Evolutionary conservation across 352 stramenopile genomes (phyloP), one percentile per base, ranked within the genome.

Genomic region (Plasmopara halstedii): DNA sequence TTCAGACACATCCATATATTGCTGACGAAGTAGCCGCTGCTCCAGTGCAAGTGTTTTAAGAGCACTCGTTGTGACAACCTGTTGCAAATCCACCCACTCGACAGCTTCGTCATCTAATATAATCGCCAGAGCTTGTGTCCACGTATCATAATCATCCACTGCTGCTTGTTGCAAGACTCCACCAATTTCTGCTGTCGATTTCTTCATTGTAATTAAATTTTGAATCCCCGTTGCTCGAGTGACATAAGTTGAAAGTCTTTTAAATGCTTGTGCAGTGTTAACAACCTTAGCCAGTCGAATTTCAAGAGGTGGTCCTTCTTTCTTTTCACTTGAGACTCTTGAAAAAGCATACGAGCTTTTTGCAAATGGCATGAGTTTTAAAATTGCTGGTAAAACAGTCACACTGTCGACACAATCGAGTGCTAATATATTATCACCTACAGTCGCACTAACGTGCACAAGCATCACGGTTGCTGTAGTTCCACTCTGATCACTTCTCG

Each of bases 311-410:
- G 69, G 70, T 2, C 58, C 64, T 27, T 70, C 67, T 1, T 36
- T 63, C 8, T 33, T 49, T 19, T 58, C 63, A 4, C 39, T 41
- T 17, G 46, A 42, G 6, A 59, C 56, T 14, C 52, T 54, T 0
- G 58, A 58, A 11, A 77, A 53, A 31, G 53, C 58, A 23, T 67
- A 69, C 19, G 66, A 68, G n/a, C 68, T 78, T n/a, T 69, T 69
- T 0, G 72, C 74, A 44, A 86, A 86, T 21, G 74, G 74, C 56
- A 71, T 86, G 41, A 86, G 71, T 53, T 86, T 86, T 41, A 86
- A 58, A 61, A 86, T 76, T 0, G 74, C 60, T 9, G 74, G 74
- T 23, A 86, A 32, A 5, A 67, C 50, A 2, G 70, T 78, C 17
- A 83, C 75, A 34, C 62, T 73, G 14, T 58, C 45, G 4, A 87